Conservation (phyloP, 768 basidiomycete species). For the Tricholoma flavovirens region DNA sequence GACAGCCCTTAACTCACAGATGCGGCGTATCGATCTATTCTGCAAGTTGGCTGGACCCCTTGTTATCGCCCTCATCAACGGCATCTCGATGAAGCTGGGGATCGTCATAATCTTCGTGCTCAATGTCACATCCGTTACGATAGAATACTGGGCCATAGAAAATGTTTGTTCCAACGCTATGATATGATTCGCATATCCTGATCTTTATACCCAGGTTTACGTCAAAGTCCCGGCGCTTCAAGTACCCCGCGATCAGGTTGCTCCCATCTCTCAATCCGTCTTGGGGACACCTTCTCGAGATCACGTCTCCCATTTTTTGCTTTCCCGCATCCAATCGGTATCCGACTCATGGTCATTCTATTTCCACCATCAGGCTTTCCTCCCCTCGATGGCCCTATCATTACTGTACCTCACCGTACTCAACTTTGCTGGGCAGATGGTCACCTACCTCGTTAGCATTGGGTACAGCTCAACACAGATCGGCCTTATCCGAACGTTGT, state of each 20-base stretch:
- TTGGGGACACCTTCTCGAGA: not conserved
- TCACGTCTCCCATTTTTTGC: not conserved
- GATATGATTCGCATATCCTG: not conserved
- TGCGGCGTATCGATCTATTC: conserved; percentile 27
- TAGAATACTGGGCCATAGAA: conserved; percentile 22
- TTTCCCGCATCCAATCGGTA: not conserved
- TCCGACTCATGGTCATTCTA: conserved; percentile 13
- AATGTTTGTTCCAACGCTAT: conserved; percentile 9
- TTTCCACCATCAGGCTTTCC: conserved; percentile 16
- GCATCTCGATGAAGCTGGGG: conserved; percentile 17
- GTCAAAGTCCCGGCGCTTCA: not conserved
- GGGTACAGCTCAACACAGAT: conserved; percentile 19
- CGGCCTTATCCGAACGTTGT: conserved; percentile 16
- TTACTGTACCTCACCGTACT: conserved; percentile 27
- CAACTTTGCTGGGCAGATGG: conserved; percentile 23
- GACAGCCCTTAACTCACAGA: conserved; percentile 22
- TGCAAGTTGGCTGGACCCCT: conserved; percentile 23
- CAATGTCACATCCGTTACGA: conserved; percentile 15
- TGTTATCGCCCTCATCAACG: conserved; percentile 19
- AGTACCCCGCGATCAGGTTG: not conserved
- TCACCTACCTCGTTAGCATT: conserved; percentile 20
- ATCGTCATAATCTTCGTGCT: conserved; percentile 13
- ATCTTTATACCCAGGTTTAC: not conserved
- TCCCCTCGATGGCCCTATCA: conserved; percentile 18
- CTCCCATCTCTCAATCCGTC: not conserved